Base-by-base conservation (phyloP, 768 basidiomycete species). In the Cystofilobasidium capitatum region DNA sequence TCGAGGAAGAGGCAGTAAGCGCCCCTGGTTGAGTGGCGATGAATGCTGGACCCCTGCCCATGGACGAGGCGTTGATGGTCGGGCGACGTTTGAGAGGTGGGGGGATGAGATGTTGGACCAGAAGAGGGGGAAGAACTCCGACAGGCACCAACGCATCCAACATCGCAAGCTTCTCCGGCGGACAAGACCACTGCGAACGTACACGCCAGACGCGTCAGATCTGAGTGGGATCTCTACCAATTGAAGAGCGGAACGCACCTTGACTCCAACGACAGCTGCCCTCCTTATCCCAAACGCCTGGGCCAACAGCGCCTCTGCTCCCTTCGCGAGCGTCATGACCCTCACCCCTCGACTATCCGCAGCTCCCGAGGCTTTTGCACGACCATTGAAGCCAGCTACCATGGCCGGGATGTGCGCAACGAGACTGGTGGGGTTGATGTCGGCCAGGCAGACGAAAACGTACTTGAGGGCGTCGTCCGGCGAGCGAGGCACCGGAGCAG, bases 331-430 rank as follows among this genome's bases (percentile, higher is more conserved):
- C 6, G 49, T 55, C 2, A 64, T 51, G 39, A 64, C 35, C 1
- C 63, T 37, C 1, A 39, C n/a, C 24, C 36, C 39, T 17, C 24
- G 9, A 17, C 37, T 37, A 26, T 39, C 59, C 8, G 20, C 8
- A 20, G 33, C 24, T 26, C 51, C 51, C 16, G 29, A 10, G 17
- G 51, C 51, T n/a, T 55, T 55, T 10, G 26, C 31, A 5, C 63
- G 63, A 0, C 49, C 63, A 39, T 64, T 64, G 35, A 20, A 64
- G 20, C 49, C 63, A 16, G 63, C 63, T 17, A 42, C 54, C 36
- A 54, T 29, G n/a, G 63, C 51, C 22, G 63, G 63, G 16, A 64
- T 49, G 29, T 64, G 63, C 14, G 51, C 63, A 39, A 64, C 63
- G 20, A 64, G 63, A 20, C 54, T 51, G 16, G 51, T 36, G 22